Conservation (phyloP, 768 basidiomycete genomes). For the Russula sp. region DNA sequence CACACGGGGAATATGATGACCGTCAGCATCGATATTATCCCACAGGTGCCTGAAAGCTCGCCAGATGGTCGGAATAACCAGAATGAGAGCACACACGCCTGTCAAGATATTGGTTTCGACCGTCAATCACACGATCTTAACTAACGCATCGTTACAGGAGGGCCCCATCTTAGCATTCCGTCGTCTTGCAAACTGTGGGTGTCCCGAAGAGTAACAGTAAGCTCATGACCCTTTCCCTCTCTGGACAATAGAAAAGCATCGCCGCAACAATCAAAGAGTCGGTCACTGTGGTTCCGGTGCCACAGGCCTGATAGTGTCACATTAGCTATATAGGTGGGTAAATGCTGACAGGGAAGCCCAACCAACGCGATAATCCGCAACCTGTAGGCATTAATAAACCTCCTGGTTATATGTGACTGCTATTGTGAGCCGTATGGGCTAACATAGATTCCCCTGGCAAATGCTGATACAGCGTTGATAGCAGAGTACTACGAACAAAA, state of each 20-base stretch:
- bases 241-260: slow-evolving; percentile 1
- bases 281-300: not conserved
- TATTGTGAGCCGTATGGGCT: not conserved
- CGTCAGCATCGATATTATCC: not conserved
- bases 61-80: not conserved
- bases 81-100: not conserved
- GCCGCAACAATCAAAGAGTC: not conserved
- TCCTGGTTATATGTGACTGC: not conserved
- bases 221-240: not conserved
- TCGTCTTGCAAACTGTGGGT: slow-evolving; percentile 1
- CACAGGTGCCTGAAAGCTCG: not conserved
- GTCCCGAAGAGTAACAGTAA: not conserved
- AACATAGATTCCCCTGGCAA: slow-evolving; percentile 9
- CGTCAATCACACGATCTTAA: slow-evolving; percentile 7
- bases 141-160: not conserved
- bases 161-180: not conserved
- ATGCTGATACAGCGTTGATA: not conserved
- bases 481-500: slow-evolving; percentile 2
- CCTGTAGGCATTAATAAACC: no score
- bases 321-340: not conserved
- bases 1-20: slow-evolving; percentile 7
- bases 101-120: slow-evolving; percentile 21
- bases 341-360: not conserved
- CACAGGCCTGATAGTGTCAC: slow-evolving; percentile 3
- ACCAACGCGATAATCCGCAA: not conserved